Percentiles rank a stretch among this genome's conserved stretches.
These are phyloP conservation scores for Lagenidium giganteum DNA, from an alignment of 352 stramenopile species.

Conservation along the genomic window DNA sequence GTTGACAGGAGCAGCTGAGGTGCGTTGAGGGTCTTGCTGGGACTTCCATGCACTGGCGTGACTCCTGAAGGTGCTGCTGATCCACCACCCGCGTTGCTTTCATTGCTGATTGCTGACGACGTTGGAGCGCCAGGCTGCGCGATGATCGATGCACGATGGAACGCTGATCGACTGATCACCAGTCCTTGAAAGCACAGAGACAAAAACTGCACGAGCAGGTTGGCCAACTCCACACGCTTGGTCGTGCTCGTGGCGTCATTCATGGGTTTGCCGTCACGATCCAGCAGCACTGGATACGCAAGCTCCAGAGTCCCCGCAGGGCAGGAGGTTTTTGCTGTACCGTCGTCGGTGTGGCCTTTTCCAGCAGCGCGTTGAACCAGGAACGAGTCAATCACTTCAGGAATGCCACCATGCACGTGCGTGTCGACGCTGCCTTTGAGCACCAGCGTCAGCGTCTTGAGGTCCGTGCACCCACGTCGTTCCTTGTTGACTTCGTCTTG, in stretches of 20 bases:
- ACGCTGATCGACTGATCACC: constrained; percentile 55
- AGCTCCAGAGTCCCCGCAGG: background rate
- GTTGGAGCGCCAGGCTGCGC: no score
- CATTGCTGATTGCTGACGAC: no score
- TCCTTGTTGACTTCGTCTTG: constrained; percentile 56
- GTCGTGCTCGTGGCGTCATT: constrained; percentile 14
- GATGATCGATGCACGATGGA: constrained; percentile 22
- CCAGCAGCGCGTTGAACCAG: no score
- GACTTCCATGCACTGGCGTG: no score
- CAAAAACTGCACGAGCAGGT: constrained; percentile 53
- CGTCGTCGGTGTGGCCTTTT: background rate
- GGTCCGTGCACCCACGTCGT: constrained; percentile 29
- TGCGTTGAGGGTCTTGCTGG: no score
- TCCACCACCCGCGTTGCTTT: no score
- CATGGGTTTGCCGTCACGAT: constrained; percentile 32
- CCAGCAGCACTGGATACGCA: constrained; percentile 16
- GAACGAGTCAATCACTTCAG: constrained; percentile 71
- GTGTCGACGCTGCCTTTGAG: constrained; percentile 81
- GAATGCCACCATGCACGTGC: constrained; percentile 67
- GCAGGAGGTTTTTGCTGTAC: no score
- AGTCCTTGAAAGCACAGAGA: constrained; percentile 49
- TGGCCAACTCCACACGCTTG: constrained; percentile 42
- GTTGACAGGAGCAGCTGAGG: no score
- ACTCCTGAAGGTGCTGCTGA: no score
- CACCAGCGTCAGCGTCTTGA: constrained; percentile 74